Evolutionary conservation across 106 monocot species (phyloP).

Genomic region (Gastrodia elata): DNA sequence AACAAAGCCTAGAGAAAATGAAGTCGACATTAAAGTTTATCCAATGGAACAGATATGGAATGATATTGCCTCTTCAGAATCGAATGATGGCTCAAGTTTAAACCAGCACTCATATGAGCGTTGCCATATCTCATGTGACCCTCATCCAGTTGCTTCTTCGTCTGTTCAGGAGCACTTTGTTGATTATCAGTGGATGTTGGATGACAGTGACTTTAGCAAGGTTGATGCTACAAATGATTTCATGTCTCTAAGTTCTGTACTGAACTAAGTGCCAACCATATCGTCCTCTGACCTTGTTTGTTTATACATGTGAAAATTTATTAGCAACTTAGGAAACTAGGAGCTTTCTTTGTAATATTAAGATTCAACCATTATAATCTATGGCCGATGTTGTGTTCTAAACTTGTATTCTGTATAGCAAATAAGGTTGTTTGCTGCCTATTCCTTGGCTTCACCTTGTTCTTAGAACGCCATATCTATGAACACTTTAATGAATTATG

Average conservation of each 20-base stretch:
- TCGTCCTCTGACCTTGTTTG: not conserved
- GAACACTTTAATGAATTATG: not conserved
- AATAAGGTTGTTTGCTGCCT: not conserved
- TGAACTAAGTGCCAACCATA: not conserved
- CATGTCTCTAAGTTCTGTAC: not conserved
- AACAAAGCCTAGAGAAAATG: not conserved
- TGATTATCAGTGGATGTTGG: not conserved
- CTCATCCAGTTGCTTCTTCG: not conserved
- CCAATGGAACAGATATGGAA: slow-evolving; percentile 53
- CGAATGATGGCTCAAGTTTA: not conserved
- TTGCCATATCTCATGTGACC: not conserved
- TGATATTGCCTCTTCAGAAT: slow-evolving; percentile 25
- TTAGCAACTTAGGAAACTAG: not conserved
- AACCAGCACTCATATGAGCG: not conserved
- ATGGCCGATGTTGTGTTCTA: not conserved
- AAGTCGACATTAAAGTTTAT: slow-evolving; percentile 5
- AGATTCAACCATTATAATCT: not conserved
- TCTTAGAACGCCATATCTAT: not conserved
- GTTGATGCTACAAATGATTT: not conserved
- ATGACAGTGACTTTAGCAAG: not conserved
- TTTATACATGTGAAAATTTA: not conserved
- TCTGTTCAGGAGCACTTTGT: not conserved
- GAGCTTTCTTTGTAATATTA: slow-evolving; percentile 6
- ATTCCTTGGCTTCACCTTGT: not conserved
- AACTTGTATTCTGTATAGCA: not conserved